Base-by-base conservation (phyloP, 768 basidiomycete species). In the Naganishia friedmannii region DNA sequence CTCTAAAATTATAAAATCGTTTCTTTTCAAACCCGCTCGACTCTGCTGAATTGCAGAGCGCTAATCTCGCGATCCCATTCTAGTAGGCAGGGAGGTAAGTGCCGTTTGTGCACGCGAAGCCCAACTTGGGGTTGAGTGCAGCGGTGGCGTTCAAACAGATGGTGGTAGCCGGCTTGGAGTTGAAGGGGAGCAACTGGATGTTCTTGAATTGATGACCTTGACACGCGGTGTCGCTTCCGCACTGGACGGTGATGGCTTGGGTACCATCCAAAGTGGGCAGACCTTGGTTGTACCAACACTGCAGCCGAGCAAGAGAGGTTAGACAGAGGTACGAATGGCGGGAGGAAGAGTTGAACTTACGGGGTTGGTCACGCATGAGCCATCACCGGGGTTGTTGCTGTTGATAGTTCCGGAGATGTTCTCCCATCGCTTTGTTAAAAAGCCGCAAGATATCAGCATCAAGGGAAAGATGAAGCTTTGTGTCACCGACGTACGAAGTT, bases 401-500 rank as follows among this genome's bases (percentile, higher is more conserved):
- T 74, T 74, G 37, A 71, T 68, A 31, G 72, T 70, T 26, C 73
- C 75, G 17, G 70, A 71, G 68, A 72, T 74, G 58, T 74, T 71
- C 37, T 69, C 67, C 67, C 68, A 69, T 60, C 39, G 60, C 60
- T 63, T 13, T 15, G 42, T 26, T 21, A 42, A 8, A 21, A 1
- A 37, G 7, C 15, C 15, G 42, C 9, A 42, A 42, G 9, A 34
- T 1, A n/a, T 31, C 32, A 46, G 29, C 6, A 37, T 12, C 69
- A 42, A 32, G 46, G 72, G 46, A 70, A 53, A 34, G 8, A 34
- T 26, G 1, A 31, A 45, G 71, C 12, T 15, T 53, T 28, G 45
- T 12, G n/a, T 28, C 26, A 26, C 17, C 57, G 9, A 83, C 87
- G 68, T 71, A 90, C 89, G 87, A 76, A 69, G 53, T 68, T 70